These are phyloP conservation scores for Batrachochytrium dendrobatidis DNA, from an alignment of 371 early-diverging fungal species.

Conservation along the genomic window DNA sequence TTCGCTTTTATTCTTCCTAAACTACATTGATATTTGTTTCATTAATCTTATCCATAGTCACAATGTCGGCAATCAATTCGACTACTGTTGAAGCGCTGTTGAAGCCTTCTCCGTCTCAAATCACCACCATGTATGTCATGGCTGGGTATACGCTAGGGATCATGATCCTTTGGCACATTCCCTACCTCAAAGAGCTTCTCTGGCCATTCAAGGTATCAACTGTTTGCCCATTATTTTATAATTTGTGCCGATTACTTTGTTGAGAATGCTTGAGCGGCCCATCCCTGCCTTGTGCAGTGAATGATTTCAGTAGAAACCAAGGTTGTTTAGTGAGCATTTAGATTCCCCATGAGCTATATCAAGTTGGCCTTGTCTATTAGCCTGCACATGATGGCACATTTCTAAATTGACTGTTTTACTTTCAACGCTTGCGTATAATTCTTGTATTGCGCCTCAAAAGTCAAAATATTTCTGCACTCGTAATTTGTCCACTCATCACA, in stretches of 20 bases:
- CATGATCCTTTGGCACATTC: constrained; percentile 72
- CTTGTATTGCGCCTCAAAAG: no score
- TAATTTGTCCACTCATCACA: neutral
- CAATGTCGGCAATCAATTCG: neutral
- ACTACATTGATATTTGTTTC: no score
- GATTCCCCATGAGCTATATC: neutral
- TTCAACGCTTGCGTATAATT: no score
- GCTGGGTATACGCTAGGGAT: constrained; percentile 28
- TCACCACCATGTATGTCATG: constrained; percentile 34
- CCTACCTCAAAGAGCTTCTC: constrained; percentile 68
- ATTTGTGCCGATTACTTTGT: neutral
- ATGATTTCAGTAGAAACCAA: no score
- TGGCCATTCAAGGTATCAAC: constrained; percentile 81
- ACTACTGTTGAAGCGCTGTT: constrained; percentile 4
- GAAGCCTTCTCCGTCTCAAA: constrained; percentile 29
- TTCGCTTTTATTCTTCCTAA: no score
- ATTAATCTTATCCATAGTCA: no score
- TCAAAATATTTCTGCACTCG: no score
- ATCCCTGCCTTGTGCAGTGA: no score
- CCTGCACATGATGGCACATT: neutral
- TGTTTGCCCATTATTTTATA: neutral
- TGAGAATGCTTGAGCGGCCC: neutral
- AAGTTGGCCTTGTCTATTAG: neutral
- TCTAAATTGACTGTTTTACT: neutral
- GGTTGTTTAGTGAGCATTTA: no score